Conservation (phyloP, 1,284 basidiomycete species). For the Stereum hirsutum region DNA sequence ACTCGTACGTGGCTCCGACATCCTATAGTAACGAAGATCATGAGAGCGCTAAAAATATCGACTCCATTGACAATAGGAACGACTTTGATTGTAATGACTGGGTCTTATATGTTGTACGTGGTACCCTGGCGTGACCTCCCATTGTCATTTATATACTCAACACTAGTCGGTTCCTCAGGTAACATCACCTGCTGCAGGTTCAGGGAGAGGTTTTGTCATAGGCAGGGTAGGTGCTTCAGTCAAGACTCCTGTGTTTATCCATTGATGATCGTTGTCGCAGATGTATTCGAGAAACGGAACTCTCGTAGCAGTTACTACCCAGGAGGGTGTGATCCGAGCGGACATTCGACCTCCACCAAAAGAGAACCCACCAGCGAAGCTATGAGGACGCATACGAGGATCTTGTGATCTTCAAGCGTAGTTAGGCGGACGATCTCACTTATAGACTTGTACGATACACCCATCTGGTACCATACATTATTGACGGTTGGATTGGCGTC, state of each 20-base stretch:
- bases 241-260: background rate
- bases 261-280: slow-evolving; percentile 25
- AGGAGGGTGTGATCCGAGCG: slow-evolving; percentile 76
- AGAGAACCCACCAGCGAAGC: too few relatives aligned
- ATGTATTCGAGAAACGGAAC: slow-evolving; percentile 66
- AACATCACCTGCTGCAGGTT: slow-evolving; percentile 55
- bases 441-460: too few relatives aligned
- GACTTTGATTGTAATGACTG: slow-evolving; percentile 74
- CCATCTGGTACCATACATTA: too few relatives aligned
- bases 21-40: too few relatives aligned
- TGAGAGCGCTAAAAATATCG: background rate
- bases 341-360: slow-evolving; percentile 29
- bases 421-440: too few relatives aligned
- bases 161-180: slow-evolving; percentile 30
- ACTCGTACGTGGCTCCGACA: slow-evolving; percentile 42
- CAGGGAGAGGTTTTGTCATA: slow-evolving; percentile 67
- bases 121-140: background rate
- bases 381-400: too few relatives aligned
- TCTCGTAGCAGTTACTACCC: slow-evolving; percentile 70
- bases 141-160: slow-evolving; percentile 2
- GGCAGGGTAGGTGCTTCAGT: slow-evolving; percentile 47
- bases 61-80: too few relatives aligned
- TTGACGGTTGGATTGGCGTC: too few relatives aligned
- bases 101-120: slow-evolving; percentile 68
- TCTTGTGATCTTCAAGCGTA: too few relatives aligned